These are phyloP conservation scores for Beauveria brongniartii DNA, from an alignment of 2,329 filamentous ascomycete genomes.

Conservation along the genomic window DNA sequence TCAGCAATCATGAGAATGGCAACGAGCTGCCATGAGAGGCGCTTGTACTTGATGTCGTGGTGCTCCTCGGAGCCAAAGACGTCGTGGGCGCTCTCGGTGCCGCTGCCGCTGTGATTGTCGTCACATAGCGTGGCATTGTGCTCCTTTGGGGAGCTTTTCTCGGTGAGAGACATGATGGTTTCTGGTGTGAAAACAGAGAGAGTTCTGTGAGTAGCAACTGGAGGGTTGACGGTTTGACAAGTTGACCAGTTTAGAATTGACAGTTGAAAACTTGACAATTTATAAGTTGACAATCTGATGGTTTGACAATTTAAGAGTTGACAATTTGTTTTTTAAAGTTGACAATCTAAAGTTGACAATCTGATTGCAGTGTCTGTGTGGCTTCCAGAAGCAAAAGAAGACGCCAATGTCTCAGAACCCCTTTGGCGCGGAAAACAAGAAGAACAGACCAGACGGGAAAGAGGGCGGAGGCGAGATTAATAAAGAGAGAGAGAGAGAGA, in stretches of 20 bases:
- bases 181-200: not conserved
- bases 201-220: not conserved
- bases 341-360: no score
- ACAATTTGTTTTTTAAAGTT: no score
- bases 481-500: not conserved
- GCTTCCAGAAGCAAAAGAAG: not conserved
- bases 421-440: not conserved
- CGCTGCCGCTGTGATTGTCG: not conserved
- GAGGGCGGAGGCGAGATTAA: slow-evolving; percentile 3
- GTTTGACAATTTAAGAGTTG: no score
- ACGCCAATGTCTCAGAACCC: slow-evolving; percentile 2
- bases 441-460: not conserved
- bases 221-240: no score
- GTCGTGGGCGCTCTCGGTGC: slow-evolving; percentile 1
- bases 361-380: no score
- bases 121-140: not conserved
- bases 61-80: slow-evolving; percentile 22
- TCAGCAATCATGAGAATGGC: slow-evolving; percentile 48
- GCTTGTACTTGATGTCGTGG: slow-evolving; percentile 42
- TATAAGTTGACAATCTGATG: no score
- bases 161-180: not conserved
- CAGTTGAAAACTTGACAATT: no score
- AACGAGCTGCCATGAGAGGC: slow-evolving; percentile 42
- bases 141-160: not conserved
- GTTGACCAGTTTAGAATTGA: no score